Evolutionary conservation across 2,329 filamentous ascomycete genomes (phyloP).

Genomic region (Arthrobotrys pseudoclavata): DNA sequence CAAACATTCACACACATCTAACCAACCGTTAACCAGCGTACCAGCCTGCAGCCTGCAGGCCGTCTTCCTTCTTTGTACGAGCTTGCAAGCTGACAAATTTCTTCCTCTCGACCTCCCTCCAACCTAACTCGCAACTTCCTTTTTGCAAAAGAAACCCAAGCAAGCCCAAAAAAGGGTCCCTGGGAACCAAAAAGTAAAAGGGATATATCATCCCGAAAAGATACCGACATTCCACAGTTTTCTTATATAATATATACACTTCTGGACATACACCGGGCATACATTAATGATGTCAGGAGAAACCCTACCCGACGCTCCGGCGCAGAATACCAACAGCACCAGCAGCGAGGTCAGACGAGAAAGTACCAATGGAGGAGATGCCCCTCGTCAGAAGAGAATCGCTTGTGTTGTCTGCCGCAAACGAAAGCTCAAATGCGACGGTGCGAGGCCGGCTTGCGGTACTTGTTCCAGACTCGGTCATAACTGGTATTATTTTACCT

Average conservation of each 20-base stretch:
- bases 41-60: too few relatives aligned
- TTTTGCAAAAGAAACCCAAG: too few relatives aligned
- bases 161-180: too few relatives aligned
- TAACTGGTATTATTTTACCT: constrained; percentile 70
- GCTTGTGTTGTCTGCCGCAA: constrained; percentile 95
- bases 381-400: constrained; percentile 89
- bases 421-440: constrained; percentile 91
- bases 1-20: background rate
- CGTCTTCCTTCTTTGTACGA: background rate
- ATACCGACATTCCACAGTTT: too few relatives aligned
- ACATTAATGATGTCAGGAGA: constrained; percentile 43
- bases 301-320: constrained; percentile 54
- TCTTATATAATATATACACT: background rate
- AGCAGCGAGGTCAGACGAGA: constrained; percentile 38
- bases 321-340: constrained; percentile 28
- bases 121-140: too few relatives aligned
- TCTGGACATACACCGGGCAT: background rate
- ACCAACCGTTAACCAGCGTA: background rate
- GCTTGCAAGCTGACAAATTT: too few relatives aligned
- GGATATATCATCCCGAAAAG: too few relatives aligned
- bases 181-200: background rate
- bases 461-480: constrained; percentile 90
- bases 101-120: too few relatives aligned
- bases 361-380: constrained; percentile 62
- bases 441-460: constrained; percentile 84